These are phyloP conservation scores for Epichloe hybrida DNA, from an alignment of 2,329 filamentous ascomycete species.

Conservation along the genomic window DNA sequence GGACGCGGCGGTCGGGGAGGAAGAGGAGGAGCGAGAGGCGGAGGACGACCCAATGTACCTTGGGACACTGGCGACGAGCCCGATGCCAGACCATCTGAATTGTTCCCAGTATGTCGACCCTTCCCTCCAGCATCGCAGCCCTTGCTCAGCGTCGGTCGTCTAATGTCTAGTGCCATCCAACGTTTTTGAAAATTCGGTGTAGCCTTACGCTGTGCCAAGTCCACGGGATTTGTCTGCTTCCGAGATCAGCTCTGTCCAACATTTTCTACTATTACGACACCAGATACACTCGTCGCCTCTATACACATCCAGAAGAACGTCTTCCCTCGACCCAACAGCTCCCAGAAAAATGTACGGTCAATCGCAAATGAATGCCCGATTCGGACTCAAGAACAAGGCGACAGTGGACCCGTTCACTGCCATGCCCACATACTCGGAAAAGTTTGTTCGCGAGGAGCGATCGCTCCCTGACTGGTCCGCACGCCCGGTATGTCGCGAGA, in stretches of 20 bases:
- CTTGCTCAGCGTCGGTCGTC: neutral
- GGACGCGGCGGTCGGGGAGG: constrained; percentile 39
- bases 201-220: constrained; percentile 37
- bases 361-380: constrained; percentile 44
- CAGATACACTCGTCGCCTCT: constrained; percentile 41
- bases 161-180: neutral
- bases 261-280: constrained; percentile 42
- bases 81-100: constrained; percentile 43
- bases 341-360: constrained; percentile 37
- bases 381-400: constrained; percentile 40
- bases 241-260: constrained; percentile 34
- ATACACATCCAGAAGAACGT: constrained; percentile 40
- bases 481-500: constrained; percentile 35
- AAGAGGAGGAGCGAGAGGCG: constrained; percentile 32
- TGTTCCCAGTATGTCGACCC: constrained; percentile 36
- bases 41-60: constrained; percentile 33
- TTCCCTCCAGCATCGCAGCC: neutral
- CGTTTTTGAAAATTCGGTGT: neutral
- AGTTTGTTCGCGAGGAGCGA: constrained; percentile 37
- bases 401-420: constrained; percentile 44
- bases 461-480: constrained; percentile 39
- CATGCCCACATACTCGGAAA: constrained; percentile 44
- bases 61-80: constrained; percentile 42
- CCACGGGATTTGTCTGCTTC: constrained; percentile 28
- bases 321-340: constrained; percentile 25